Percentiles rank a stretch among this genome's conserved stretches.
These are phyloP conservation scores for Corymbia calophylla DNA, from an alignment of 441 rosid genomes.

Conservation along the genomic window DNA sequence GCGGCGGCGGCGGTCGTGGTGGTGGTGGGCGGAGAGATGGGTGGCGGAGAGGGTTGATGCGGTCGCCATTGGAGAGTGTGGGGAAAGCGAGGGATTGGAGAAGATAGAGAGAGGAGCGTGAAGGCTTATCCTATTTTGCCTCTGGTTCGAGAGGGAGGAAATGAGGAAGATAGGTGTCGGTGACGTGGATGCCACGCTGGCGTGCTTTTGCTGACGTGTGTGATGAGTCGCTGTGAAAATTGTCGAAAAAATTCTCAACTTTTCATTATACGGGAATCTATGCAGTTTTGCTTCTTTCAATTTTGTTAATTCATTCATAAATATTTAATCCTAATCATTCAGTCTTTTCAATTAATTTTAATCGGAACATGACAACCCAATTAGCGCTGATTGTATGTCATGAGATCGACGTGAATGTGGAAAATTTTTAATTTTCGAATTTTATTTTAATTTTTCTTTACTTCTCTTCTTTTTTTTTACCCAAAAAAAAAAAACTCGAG, in stretches of 20 bases:
- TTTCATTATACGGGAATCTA: no score
- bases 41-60: slow-evolving; percentile 1
- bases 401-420: accelerated
- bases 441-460: no score
- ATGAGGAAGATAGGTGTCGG: background rate
- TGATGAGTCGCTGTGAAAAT: background rate
- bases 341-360: no score
- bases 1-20: background rate
- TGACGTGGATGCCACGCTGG: background rate
- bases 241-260: no score
- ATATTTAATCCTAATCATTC: accelerated
- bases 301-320: no score
- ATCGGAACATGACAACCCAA: no score
- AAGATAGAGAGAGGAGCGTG: background rate
- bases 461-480: background rate
- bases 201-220: background rate
- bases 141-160: background rate
- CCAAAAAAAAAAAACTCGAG: no score
- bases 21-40: slow-evolving; percentile 11
- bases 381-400: accelerated
- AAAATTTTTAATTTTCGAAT: background rate
- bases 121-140: background rate
- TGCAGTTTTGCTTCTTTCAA: accelerated
- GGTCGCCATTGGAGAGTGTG: background rate
- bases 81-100: background rate